Percentiles rank a stretch among this genome's conserved stretches.
These are phyloP conservation scores for Beverwykella pulmonaria DNA, from an alignment of 495 filamentous ascomycete genomes.

Conservation along the genomic window DNA sequence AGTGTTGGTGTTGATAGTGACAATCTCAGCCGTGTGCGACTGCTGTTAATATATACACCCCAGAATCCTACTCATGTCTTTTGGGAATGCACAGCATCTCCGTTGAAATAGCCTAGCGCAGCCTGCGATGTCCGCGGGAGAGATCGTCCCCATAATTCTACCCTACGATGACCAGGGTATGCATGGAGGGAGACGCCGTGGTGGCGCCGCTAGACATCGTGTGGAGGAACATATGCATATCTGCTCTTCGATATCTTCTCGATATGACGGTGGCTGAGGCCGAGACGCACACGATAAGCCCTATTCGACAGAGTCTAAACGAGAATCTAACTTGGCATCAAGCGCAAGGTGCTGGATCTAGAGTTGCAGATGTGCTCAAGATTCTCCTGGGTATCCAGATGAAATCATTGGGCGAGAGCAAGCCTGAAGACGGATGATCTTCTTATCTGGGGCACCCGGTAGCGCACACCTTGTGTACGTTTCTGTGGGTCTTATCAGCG, in stretches of 20 bases:
- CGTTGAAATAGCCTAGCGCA: conserved; percentile 11
- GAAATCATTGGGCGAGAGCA: not conserved
- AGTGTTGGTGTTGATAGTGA: not conserved
- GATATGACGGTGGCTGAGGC: conserved; percentile 17
- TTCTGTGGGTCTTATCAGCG: conserved; percentile 28
- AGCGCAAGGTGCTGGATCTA: conserved; percentile 4
- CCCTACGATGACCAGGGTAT: conserved; percentile 11
- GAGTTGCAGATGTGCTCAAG: not conserved
- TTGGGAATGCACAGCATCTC: conserved; percentile 7
- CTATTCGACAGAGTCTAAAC: not conserved
- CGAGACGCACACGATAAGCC: not conserved
- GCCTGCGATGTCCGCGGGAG: conserved; percentile 13
- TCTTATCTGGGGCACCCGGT: conserved; percentile 23
- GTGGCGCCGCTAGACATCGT: not conserved
- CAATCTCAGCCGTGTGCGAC: not conserved
- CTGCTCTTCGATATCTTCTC: not conserved
- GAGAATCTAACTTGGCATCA: conserved; percentile 10
- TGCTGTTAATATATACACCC: not conserved
- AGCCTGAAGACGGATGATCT: not conserved
- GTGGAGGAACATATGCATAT: not conserved
- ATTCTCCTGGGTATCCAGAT: not conserved
- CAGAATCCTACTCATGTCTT: not conserved
- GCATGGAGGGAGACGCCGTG: not conserved
- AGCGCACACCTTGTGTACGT: not conserved
- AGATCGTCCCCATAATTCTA: conserved; percentile 2